Evolutionary conservation across 192 early-diverging fungal species (phyloP).

Genomic region (Backusella circina): DNA sequence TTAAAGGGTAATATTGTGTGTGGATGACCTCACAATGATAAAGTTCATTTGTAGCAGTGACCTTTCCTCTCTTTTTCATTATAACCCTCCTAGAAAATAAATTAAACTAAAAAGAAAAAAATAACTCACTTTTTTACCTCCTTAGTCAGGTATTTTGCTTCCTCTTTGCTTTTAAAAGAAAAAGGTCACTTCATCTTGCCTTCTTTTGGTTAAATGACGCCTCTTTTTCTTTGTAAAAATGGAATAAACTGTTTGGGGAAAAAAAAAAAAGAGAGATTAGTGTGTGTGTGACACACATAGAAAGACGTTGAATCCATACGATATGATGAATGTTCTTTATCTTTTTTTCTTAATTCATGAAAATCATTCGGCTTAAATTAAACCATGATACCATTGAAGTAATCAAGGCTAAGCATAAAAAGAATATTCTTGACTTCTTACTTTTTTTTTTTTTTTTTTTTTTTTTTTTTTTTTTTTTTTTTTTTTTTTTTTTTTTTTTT

Average conservation of each 20-base stretch:
- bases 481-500: too few relatives aligned
- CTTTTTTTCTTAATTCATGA: not conserved
- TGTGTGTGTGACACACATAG: not conserved
- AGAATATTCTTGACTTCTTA: not conserved
- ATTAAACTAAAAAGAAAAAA: conserved; percentile 1
- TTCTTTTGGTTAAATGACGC: not conserved
- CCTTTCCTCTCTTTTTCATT: not conserved
- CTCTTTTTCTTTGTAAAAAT: not conserved
- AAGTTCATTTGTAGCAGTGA: not conserved
- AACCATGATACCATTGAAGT: not conserved
- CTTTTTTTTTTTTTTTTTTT: too few relatives aligned
- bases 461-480: too few relatives aligned
- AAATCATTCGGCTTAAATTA: not conserved
- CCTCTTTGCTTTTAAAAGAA: not conserved
- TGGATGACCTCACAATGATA: conserved; percentile 1
- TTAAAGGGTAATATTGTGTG: not conserved
- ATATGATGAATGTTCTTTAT: not conserved
- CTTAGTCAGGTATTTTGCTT: not conserved
- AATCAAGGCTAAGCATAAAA: not conserved
- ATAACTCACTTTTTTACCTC: not conserved
- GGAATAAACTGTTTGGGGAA: not conserved
- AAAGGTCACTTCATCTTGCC: not conserved
- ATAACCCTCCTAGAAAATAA: not conserved
- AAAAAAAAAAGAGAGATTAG: too few relatives aligned
- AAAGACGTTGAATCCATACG: not conserved